A percentile compares a stretch with the other conserved stretches of the same genome.
Evolutionary conservation across 306 rosid genomes (phyloP).

Genomic region (Aeschynomene evenia): DNA sequence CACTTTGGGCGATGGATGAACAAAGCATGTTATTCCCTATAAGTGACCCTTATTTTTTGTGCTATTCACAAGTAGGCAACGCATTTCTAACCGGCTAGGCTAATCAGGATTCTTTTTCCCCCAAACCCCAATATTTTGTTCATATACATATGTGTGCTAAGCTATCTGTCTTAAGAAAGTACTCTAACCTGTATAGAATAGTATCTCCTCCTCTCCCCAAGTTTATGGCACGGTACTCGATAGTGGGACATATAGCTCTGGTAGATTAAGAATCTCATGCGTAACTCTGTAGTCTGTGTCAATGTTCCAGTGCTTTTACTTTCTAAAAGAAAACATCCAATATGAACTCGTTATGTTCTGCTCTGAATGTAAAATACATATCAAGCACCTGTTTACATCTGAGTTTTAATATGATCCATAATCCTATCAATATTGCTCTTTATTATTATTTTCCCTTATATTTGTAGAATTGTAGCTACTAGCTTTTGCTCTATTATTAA

Average conservation of each 20-base stretch:
- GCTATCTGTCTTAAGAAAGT: conserved; percentile 24
- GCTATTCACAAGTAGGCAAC: conserved; percentile 35
- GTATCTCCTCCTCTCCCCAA: conserved; percentile 37
- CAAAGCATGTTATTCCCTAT: conserved; percentile 51
- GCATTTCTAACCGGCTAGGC: conserved; percentile 54
- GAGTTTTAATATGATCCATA: conserved; percentile 21
- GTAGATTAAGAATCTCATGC: conserved; percentile 35
- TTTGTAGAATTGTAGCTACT: background rate
- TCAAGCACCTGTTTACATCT: conserved; percentile 32
- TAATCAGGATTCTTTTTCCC: conserved; percentile 50
- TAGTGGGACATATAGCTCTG: conserved; percentile 39
- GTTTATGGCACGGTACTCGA: conserved; percentile 33
- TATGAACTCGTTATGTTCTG: conserved; percentile 32
- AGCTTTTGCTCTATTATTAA: background rate
- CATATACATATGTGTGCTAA: conserved; percentile 43
- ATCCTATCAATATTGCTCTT: background rate
- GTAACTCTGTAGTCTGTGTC: conserved; percentile 31
- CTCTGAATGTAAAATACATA: conserved; percentile 50
- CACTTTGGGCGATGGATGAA: conserved; percentile 68
- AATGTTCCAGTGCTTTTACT: conserved; percentile 43
- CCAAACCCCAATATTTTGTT: conserved; percentile 47
- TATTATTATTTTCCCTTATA: background rate
- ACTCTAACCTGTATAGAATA: conserved; percentile 48
- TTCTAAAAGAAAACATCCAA: conserved; percentile 36
- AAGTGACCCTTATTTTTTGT: conserved; percentile 47